Conservation (phyloP, 2,329 filamentous ascomycete species). For the Aspergillus sp. region DNA sequence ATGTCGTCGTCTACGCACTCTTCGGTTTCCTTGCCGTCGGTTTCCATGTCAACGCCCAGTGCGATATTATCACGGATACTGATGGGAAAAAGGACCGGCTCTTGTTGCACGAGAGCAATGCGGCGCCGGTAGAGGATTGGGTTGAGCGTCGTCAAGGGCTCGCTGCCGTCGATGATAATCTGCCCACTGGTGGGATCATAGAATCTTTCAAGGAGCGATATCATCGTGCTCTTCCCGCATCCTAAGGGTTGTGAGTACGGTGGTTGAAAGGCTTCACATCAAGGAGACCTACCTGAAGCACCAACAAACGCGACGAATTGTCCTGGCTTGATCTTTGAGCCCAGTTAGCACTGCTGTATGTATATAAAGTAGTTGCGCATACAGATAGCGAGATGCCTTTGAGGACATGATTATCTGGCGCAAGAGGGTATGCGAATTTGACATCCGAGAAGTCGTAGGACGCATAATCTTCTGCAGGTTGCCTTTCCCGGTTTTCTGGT, state of each 20-base stretch:
- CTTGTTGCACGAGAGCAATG: slow-evolving; percentile 33
- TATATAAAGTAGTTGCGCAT: too few species aligned
- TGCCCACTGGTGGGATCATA: slow-evolving; percentile 34
- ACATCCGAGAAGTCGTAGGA: slow-evolving; percentile 26
- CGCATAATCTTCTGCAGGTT: too few species aligned
- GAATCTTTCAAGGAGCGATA: slow-evolving; percentile 40
- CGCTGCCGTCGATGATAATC: slow-evolving; percentile 29
- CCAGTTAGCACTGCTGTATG: slow-evolving; percentile 20
- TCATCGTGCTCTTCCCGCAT: slow-evolving; percentile 39
- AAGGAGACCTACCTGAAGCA: too few species aligned
- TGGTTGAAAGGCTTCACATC: too few species aligned
- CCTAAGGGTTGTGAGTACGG: too few species aligned
- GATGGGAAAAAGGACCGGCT: slow-evolving; percentile 38
- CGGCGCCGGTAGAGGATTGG: slow-evolving; percentile 22
- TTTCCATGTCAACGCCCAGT: slow-evolving; percentile 35
- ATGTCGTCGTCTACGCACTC: too few species aligned
- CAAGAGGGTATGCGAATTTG: slow-evolving; percentile 29
- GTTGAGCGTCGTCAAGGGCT: too few species aligned
- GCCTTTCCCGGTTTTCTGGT: too few species aligned
- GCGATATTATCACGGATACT: slow-evolving; percentile 40
- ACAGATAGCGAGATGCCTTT: too few species aligned
- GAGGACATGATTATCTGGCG: too few species aligned
- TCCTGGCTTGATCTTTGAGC: slow-evolving; percentile 28
- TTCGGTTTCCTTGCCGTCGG: slow-evolving; percentile 19
- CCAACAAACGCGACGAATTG: slow-evolving; percentile 40